These are phyloP conservation scores for Fraxinus greggii DNA, from an alignment of 305 asterid genomes.

Conservation along the genomic window DNA sequence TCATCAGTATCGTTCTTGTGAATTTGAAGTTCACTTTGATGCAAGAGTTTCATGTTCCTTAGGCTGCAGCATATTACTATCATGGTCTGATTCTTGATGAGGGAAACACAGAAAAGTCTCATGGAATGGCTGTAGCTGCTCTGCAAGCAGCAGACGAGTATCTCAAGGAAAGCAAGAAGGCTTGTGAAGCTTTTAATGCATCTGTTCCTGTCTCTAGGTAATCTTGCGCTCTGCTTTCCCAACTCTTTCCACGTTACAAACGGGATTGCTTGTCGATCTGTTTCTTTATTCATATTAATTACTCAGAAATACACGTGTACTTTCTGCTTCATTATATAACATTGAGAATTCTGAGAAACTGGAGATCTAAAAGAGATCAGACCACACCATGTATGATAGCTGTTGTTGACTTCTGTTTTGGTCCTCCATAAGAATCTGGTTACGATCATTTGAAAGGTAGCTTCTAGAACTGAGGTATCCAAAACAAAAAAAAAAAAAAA, in stretches of 20 bases:
- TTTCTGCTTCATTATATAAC: neutral
- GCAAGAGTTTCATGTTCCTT: conserved; percentile 19
- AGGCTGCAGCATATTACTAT: conserved; percentile 97
- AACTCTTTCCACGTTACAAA: neutral
- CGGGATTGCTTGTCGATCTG: neutral
- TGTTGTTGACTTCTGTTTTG: neutral
- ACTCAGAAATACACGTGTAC: neutral
- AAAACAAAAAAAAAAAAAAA: neutral
- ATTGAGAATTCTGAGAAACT: neutral
- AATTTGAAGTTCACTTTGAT: conserved; percentile 12
- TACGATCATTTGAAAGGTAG: neutral
- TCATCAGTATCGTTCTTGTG: neutral
- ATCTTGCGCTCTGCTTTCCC: conserved; percentile 18
- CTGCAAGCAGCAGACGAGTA: conserved; percentile 96
- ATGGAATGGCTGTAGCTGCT: conserved; percentile 98
- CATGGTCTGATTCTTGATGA: conserved; percentile 98
- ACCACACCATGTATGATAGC: neutral
- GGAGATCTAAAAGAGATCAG: neutral
- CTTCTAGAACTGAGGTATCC: neutral
- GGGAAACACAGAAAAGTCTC: conserved; percentile 95
- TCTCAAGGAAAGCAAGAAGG: conserved; percentile 93
- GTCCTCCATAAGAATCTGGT: neutral
- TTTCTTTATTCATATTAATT: neutral
- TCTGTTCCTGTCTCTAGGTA: conserved; percentile 84
- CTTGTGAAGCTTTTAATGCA: conserved; percentile 74